A percentile compares a stretch with the other conserved stretches of the same genome.
phyloP scores from a whole-genome alignment of 768 basidiomycete genomes.

The Boletus vermiculosoides region DNA sequence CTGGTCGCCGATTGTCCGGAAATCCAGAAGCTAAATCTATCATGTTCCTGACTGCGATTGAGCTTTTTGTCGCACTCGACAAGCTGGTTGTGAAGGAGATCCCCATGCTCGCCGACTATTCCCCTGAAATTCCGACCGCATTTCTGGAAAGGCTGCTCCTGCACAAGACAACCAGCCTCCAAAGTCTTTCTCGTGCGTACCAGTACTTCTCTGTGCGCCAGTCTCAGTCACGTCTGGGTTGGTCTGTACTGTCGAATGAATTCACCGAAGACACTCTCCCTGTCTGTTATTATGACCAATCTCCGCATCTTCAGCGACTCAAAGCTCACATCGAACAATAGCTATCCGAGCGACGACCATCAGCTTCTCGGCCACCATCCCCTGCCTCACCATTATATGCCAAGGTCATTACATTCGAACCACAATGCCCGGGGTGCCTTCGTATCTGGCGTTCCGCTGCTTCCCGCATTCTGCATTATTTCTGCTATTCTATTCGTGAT shows the following conservation, averaged over 20 bases:
- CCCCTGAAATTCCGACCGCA: not conserved
- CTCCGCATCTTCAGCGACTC: not conserved
- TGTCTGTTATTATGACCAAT: not conserved
- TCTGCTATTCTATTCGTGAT: no score
- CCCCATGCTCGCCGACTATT: not conserved
- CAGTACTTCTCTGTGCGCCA: not conserved
- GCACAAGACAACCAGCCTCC: not conserved
- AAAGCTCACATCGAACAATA: not conserved
- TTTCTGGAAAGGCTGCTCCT: not conserved
- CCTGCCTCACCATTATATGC: no score
- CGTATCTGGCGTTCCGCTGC: no score
- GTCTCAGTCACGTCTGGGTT: not conserved
- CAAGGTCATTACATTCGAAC: no score
- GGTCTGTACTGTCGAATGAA: not conserved
- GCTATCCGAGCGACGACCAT: no score
- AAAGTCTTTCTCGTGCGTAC: not conserved
- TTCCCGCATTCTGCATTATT: no score
- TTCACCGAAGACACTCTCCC: not conserved
- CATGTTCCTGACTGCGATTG: constrained; percentile 37
- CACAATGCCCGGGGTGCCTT: no score
- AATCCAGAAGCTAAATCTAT: constrained; percentile 36
- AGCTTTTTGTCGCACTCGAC: constrained; percentile 36
- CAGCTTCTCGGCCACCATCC: no score
- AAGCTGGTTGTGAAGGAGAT: not conserved
- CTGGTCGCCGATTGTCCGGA: no score